Percentiles rank a stretch among this genome's conserved stretches.
Conservation (phyloP, 208 protist species). For the Trypanosomatidae sp. region DNA sequence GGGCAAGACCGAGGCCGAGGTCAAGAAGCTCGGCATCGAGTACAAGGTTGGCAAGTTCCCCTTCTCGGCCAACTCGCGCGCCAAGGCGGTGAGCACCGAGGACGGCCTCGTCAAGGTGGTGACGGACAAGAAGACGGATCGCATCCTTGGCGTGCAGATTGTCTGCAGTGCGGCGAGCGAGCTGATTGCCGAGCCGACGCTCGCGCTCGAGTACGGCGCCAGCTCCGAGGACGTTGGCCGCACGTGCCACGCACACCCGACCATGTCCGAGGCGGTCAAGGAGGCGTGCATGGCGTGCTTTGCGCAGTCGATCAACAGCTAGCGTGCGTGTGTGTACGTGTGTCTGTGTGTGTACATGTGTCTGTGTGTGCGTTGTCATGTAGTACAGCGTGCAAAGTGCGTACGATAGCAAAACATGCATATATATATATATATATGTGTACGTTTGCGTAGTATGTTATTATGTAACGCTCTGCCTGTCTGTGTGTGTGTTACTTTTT, state of each 20-base stretch:
- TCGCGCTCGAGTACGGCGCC: slow-evolving; percentile 98
- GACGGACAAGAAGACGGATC: slow-evolving; percentile 92
- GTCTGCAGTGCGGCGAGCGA: slow-evolving; percentile 94
- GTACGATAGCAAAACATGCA: too few species aligned
- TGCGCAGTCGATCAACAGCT: slow-evolving; percentile 97
- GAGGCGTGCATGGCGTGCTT: slow-evolving; percentile 96
- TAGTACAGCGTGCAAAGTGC: too few species aligned
- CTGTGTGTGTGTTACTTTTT: too few species aligned
- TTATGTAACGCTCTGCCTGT: too few species aligned
- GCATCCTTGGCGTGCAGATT: slow-evolving; percentile 98
- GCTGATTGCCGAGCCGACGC: slow-evolving; percentile 95
- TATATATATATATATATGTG: too few species aligned
- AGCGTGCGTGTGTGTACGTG: slow-evolving; percentile 20
- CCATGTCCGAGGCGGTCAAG: slow-evolving; percentile 97
- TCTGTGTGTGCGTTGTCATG: too few species aligned
- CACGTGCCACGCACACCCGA: slow-evolving; percentile 99
- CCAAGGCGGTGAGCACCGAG: slow-evolving; percentile 90
- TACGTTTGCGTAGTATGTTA: too few species aligned
- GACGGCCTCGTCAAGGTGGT: slow-evolving; percentile 98
- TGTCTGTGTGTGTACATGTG: too few species aligned
- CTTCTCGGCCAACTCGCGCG: slow-evolving; percentile 96
- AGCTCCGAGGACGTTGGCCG: slow-evolving; percentile 95
- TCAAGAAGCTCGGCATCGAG: slow-evolving; percentile 86
- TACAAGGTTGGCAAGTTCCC: slow-evolving; percentile 98
- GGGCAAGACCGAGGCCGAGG: slow-evolving; percentile 96